phyloP scores from a whole-genome alignment of 140 eudicot species.

The Flaveria floridana region DNA sequence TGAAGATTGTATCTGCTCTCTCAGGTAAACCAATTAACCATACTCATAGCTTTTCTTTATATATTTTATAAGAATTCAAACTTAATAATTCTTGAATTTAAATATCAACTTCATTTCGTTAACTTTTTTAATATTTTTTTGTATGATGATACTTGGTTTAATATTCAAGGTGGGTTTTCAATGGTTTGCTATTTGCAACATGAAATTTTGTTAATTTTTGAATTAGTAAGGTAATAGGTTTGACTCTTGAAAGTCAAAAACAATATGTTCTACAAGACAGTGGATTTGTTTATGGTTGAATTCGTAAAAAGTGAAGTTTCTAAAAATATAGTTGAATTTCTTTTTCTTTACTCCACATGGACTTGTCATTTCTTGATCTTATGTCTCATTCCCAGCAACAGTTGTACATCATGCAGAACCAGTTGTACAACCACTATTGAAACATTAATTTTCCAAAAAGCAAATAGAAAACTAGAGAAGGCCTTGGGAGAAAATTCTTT shows the following conservation, averaged over 20 bases:
- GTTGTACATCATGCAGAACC: conserved; percentile 34
- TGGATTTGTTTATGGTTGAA: conserved; percentile 30
- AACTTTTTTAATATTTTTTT: not conserved
- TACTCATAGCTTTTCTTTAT: not conserved
- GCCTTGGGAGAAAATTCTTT: not conserved
- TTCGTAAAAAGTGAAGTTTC: conserved; percentile 24
- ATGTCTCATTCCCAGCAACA: conserved; percentile 35
- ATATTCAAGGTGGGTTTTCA: not conserved
- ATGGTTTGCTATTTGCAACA: not conserved
- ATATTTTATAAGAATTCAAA: conserved; percentile 1
- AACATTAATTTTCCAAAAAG: conserved; percentile 30
- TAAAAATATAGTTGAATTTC: conserved; percentile 31
- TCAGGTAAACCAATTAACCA: conserved; percentile 52
- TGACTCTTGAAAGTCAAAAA: conserved; percentile 30
- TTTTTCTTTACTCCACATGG: conserved; percentile 44
- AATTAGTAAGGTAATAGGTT: conserved; percentile 5
- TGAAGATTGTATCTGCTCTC: conserved; percentile 75
- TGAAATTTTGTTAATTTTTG: not conserved
- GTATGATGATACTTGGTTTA: not conserved
- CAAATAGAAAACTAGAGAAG: conserved; percentile 10
- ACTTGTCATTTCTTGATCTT: conserved; percentile 42
- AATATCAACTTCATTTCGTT: too few species aligned
- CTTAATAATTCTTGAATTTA: not conserved
- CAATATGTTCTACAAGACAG: conserved; percentile 16
- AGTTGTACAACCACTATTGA: conserved; percentile 17